These are phyloP conservation scores for Phalaenopsis hybrid DNA, from an alignment of 116 monocot genomes.

Conservation along the genomic window DNA sequence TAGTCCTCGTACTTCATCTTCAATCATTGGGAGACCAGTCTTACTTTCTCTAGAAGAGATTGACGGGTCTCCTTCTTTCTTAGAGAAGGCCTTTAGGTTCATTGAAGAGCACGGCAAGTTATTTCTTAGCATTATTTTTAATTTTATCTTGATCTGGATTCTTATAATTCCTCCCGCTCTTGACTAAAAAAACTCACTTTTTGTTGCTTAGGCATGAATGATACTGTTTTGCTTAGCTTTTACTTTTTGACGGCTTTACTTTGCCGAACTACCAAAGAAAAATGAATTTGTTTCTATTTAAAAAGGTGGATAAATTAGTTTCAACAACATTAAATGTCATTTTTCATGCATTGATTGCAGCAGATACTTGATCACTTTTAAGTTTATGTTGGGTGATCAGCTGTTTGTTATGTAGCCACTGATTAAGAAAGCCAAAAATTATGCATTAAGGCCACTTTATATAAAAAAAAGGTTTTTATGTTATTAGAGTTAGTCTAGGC, in stretches of 20 bases:
- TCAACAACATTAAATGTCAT: not conserved
- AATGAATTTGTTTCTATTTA: not conserved
- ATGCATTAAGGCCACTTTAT: too few relatives aligned
- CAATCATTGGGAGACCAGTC: constrained; percentile 62
- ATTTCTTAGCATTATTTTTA: constrained; percentile 1
- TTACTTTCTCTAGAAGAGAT: constrained; percentile 75
- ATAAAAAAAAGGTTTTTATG: too few relatives aligned
- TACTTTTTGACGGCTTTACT: not conserved
- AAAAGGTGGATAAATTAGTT: not conserved
- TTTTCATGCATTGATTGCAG: not conserved
- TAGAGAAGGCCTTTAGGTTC: constrained; percentile 88
- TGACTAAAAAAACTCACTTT: not conserved
- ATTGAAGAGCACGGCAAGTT: constrained; percentile 74
- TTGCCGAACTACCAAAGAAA: not conserved
- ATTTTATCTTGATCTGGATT: not conserved
- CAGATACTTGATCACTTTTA: not conserved
- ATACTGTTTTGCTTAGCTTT: not conserved
- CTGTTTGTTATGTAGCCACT: not conserved
- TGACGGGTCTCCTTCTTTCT: constrained; percentile 85
- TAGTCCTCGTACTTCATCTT: constrained; percentile 27
- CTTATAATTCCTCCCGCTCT: too few relatives aligned
- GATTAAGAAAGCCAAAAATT: not conserved
- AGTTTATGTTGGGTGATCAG: not conserved
- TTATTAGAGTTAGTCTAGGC: too few relatives aligned
- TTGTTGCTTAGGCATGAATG: not conserved